Base-by-base conservation (phyloP, 2,329 filamentous ascomycete species). In the Botrytis medusae region DNA sequence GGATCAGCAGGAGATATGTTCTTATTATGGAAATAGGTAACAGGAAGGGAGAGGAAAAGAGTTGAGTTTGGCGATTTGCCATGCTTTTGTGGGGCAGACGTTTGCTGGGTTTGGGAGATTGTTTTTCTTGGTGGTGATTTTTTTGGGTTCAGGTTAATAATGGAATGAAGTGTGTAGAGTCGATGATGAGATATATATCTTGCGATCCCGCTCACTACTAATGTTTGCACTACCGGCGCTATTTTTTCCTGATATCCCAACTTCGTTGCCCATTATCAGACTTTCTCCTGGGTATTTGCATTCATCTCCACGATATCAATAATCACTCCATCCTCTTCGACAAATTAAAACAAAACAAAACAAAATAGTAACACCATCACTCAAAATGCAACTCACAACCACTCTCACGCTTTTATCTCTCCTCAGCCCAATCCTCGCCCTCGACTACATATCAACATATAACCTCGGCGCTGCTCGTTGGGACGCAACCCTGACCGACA, bases 361-460 rank as follows among this genome's bases (percentile, higher is more conserved):
- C 34, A 37, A 48, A 63, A 62, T 48, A n/a, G 12, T 3, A 34
- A 40, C 9, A 46, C 16, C 32, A 69, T 69, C 18, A 40, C n/a
- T 18, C 65, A 68, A 57, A 59, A 57, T 69, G 48, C 32, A 40
- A 20, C 3, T 59, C 34, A 16, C 37, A 32, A 16, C 2, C 34
- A 18, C 34, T 48, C n/a, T 59, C 25, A 18, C 5, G 6, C 32
- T 68, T 4, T 9, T 68, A 5, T 12, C 64, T 48, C 46, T 68
- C 32, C n/a, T 40, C 34, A 40, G 32, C 7, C 48, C 34, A 34
- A 32, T 44, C 37, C 48, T 69, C 37, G 67, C 67, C 48, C 48
- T 69, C 48, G 67, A 69, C 67, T 69, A 69, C 67, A 44, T 57
- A 57, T 29, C 32, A 29, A 69, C 51, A 37, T 69, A 69, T 37